Conservation (phyloP, 2,329 filamentous ascomycete species). For the Xylaria polymorpha region DNA sequence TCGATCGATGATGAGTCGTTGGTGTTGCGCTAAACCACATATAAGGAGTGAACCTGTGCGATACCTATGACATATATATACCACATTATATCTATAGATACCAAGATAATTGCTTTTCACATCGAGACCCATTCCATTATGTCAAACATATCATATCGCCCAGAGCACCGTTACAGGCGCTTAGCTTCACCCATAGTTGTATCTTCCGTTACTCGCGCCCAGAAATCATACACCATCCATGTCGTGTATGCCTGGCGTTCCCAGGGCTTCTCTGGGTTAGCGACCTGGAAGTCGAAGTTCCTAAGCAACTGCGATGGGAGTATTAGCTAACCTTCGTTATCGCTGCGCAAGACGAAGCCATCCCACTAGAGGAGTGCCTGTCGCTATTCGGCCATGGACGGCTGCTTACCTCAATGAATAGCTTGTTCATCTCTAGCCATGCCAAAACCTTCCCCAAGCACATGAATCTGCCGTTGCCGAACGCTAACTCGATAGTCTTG, state of each 20-base stretch:
- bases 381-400: neutral
- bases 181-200: constrained; percentile 19
- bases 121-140: neutral
- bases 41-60: too few species aligned
- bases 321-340: neutral
- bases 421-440: constrained; percentile 29
- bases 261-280: constrained; percentile 42
- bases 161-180: neutral
- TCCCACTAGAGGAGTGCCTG: neutral
- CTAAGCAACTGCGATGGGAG: constrained; percentile 37
- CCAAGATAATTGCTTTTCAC: neutral
- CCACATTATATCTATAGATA: neutral
- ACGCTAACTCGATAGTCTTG: constrained; percentile 24
- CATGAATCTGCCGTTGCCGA: constrained; percentile 31
- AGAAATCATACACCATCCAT: constrained; percentile 39
- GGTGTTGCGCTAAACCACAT: too few species aligned
- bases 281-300: constrained; percentile 43
- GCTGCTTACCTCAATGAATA: constrained; percentile 34
- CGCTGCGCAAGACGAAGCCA: neutral
- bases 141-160: neutral
- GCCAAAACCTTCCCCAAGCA: constrained; percentile 33
- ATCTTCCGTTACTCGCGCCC: constrained; percentile 37
- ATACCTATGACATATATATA: neutral
- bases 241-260: constrained; percentile 30
- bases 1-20: too few species aligned